Evolutionary conservation across 371 early-diverging fungal species (phyloP), one percentile per base, ranked within the genome.

Genomic region (Mucor irregularis): DNA sequence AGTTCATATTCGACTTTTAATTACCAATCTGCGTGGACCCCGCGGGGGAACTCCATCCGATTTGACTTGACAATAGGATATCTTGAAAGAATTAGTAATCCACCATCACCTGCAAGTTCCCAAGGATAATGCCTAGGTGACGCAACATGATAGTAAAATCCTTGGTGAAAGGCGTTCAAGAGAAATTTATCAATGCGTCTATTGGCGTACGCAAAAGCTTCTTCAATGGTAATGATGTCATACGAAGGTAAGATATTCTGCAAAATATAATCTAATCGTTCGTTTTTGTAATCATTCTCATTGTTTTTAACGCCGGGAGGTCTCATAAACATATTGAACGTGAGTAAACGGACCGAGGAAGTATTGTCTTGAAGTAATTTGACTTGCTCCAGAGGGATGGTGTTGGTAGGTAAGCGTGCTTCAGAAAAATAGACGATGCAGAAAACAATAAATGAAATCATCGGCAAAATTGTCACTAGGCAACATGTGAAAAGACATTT

Each of bases 281-380:
- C 81, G 42, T 86, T 79, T 68, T 94, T 93, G 73, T 82, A 86
- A 66, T 93, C 95, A 30, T 82, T 75, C 19, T 69, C 67, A 65
- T 88, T 85, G 62, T 82, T 89, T 29, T 86, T 84, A 44, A 94
- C 73, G 5, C 84, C 84, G 1, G 94, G 94, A n/a, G 92, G 92
- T 31, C 94, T 82, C 80, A 92, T 82, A 53, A 90, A 89, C 40
- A 94, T 78, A 72, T 93, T 93, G 54, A 88, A 83, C n/a, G 89
- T 87, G 19, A 94, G 70, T 28, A 93, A 47, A 7, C 87, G 81
- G 11, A 88, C 69, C 24, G 42, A 4, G 24, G 42, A 2, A 19
- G 66, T 16, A 5, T 6, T 29, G n/a, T 45, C 10, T 14, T 45
- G n/a, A 14, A 43, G 9, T 4, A 24, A 10, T 13, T 24, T 6